These are phyloP conservation scores for Scleromitrula shiraiana DNA, from an alignment of 2,329 filamentous ascomycete species.

Conservation along the genomic window DNA sequence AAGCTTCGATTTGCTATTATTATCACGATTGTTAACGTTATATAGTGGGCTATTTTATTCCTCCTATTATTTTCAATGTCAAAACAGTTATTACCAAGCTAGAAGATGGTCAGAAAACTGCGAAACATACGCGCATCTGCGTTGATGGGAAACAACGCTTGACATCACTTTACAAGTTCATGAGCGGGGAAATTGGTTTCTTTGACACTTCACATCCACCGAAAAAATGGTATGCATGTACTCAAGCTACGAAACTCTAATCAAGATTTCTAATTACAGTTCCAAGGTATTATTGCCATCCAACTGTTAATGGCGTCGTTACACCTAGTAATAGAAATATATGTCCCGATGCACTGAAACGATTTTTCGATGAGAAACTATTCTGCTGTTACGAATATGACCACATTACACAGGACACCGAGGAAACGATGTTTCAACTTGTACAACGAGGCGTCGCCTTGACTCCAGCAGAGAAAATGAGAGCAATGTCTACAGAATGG, in stretches of 20 bases:
- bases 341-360: slow-evolving; percentile 30
- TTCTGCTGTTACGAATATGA: slow-evolving; percentile 38
- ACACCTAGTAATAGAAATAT: slow-evolving; percentile 26
- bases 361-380: slow-evolving; percentile 33
- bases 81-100: slow-evolving; percentile 15
- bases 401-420: slow-evolving; percentile 33
- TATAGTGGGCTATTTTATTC: slow-evolving; percentile 33
- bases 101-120: slow-evolving; percentile 13
- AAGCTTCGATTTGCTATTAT: slow-evolving; percentile 7
- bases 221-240: slow-evolving; percentile 34
- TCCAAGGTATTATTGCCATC: slow-evolving; percentile 26
- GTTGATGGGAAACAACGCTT: slow-evolving; percentile 42
- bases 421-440: slow-evolving; percentile 40
- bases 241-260: neutral
- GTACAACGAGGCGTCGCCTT: slow-evolving; percentile 40
- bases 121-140: slow-evolving; percentile 30
- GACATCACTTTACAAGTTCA: slow-evolving; percentile 37
- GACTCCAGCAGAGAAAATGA: slow-evolving; percentile 38
- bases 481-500: slow-evolving; percentile 38
- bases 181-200: slow-evolving; percentile 37
- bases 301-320: slow-evolving; percentile 19
- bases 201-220: slow-evolving; percentile 32
- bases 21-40: slow-evolving; percentile 6
- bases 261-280: neutral
- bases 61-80: slow-evolving; percentile 40